These are phyloP conservation scores for Crithidia bombi DNA, from an alignment of 208 protist genomes.

Conservation along the genomic window DNA sequence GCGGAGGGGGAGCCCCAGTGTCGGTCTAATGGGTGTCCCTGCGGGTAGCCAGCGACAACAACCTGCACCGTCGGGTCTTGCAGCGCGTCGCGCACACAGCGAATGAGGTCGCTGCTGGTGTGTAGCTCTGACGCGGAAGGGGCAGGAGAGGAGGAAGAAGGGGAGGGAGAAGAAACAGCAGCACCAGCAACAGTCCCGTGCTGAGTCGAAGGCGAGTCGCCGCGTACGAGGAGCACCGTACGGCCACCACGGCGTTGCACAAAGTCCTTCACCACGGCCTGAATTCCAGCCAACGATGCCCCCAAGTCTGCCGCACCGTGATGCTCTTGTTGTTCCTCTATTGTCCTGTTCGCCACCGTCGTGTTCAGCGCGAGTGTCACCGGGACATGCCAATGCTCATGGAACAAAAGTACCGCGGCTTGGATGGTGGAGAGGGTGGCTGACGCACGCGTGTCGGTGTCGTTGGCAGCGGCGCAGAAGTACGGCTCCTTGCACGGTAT, in stretches of 20 bases:
- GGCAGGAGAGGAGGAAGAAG: too few species aligned
- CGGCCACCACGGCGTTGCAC: constrained; percentile 18
- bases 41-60: constrained; percentile 50
- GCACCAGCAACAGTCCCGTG: background rate
- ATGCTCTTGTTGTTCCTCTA: background rate
- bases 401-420: constrained; percentile 11
- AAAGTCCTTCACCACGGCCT: constrained; percentile 16
- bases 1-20: constrained; percentile 12
- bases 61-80: constrained; percentile 6
- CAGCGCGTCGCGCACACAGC: constrained; percentile 15
- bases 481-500: constrained; percentile 44
- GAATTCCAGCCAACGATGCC: background rate
- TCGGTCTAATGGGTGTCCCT: constrained; percentile 43
- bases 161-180: too few species aligned
- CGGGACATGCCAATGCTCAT: constrained; percentile 19
- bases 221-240: constrained; percentile 39
- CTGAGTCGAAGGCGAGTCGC: constrained; percentile 22
- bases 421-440: constrained; percentile 28
- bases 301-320: background rate
- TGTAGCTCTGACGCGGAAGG: background rate
- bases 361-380: constrained; percentile 38
- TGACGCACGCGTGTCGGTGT: background rate
- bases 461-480: constrained; percentile 13
- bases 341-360: constrained; percentile 22
- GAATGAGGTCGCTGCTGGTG: constrained; percentile 27